Conservation (phyloP, 495 filamentous ascomycete genomes). For the Penicillium chermesinum region DNA sequence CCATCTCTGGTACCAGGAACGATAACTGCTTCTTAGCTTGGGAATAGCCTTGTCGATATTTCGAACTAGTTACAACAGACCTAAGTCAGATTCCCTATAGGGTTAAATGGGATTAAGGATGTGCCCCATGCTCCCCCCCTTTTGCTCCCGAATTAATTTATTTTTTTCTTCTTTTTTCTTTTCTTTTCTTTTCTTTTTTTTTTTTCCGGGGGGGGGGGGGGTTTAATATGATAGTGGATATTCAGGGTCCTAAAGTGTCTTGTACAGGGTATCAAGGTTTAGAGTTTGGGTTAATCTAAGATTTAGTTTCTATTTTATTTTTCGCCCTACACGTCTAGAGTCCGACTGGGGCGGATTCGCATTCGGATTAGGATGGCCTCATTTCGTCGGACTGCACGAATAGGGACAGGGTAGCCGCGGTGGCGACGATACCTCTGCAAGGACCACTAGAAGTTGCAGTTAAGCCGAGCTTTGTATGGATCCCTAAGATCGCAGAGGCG, state of each 20-base stretch:
- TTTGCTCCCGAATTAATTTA: no score
- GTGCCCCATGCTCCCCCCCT: background rate
- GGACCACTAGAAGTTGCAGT: background rate
- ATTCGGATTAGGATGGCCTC: no score
- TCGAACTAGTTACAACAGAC: conserved; percentile 13
- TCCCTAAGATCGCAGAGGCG: conserved; percentile 20
- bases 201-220: conserved; percentile 4
- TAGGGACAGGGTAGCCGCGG: no score
- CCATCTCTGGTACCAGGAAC: conserved; percentile 3
- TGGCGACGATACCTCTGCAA: no score
- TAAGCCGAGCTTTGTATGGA: background rate
- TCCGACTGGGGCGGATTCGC: conserved; percentile 11
- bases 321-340: background rate
- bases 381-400: no score
- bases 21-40: background rate
- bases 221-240: no score
- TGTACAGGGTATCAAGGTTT: no score
- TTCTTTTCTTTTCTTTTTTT: conserved; percentile 7
- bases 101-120: no score
- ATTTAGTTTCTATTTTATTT: conserved; percentile 6
- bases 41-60: background rate
- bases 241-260: no score
- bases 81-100: conserved; percentile 4
- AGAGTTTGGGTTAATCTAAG: conserved; percentile 10
- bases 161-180: no score